A percentile compares a stretch with the other conserved stretches of the same genome.
Conservation (phyloP, 106 monocot species). For the Ottelia alismoides region DNA sequence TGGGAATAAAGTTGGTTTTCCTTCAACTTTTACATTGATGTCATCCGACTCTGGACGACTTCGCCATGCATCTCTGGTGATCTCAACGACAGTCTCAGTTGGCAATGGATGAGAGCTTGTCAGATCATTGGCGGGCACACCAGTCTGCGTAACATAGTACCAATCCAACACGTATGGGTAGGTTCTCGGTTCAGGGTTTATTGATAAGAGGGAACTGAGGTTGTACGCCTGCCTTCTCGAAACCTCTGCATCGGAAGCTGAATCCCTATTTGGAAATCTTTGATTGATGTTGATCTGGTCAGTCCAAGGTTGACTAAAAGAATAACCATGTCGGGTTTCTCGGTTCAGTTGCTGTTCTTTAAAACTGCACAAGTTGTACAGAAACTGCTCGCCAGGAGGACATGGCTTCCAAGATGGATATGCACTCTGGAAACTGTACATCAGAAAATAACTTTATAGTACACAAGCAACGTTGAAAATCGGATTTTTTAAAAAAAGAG, state of each 20-base stretch:
- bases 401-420: conserved; percentile 81
- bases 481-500: not conserved
- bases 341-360: conserved; percentile 32
- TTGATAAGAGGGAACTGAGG: conserved; percentile 15
- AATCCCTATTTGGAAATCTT: conserved; percentile 15
- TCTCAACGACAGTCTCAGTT: not conserved
- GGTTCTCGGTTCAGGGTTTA: conserved; percentile 28
- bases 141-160: conserved; percentile 48
- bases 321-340: conserved; percentile 13
- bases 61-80: conserved; percentile 2
- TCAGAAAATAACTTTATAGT: not conserved
- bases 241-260: not conserved
- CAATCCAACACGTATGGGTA: conserved; percentile 59
- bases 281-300: conserved; percentile 17
- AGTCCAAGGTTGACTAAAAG: conserved; percentile 4
- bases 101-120: not conserved
- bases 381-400: conserved; percentile 32
- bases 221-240: conserved; percentile 6
- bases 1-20: conserved; percentile 9
- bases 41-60: not conserved
- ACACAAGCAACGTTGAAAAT: not conserved
- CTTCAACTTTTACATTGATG: conserved; percentile 14
- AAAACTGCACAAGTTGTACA: conserved; percentile 48
- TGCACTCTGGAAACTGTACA: conserved; percentile 61
- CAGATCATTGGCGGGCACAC: not conserved